Base-by-base conservation (phyloP, 805 yeast genomes). In the Cyberlindnera misumaiensis region DNA sequence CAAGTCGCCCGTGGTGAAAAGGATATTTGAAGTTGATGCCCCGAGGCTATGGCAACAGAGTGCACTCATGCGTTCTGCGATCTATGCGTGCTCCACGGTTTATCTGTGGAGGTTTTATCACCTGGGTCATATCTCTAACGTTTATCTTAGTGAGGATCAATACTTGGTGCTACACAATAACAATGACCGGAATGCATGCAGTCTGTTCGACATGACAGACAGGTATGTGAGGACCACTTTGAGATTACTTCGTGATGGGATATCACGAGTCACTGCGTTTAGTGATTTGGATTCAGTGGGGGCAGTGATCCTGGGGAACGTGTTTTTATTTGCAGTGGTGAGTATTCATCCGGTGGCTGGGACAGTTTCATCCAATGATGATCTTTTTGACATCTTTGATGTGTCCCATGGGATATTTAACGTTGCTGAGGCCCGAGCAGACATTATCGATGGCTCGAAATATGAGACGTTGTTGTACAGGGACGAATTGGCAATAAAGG, bases 81-180 rank as follows among this genome's bases (percentile, higher is more conserved):
- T 51, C 17, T 46, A 46, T 9, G 47, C 58, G 3, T 25, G 50
- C 4, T 34, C 53, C 11, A 41, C 51, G 11, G 36, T 48, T 30
- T 42, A 46, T 29, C 42, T 53, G 5, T 45, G 52, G 44, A 40
- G 47, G 10, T 41, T 46, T 24, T 49, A 47, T 41, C 38, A 41
- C 13, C 38, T 44, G 11, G 41, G 39, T 14, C 37, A 42, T 16
- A 39, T 48, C 6, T 31, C 42, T 4, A 42, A 43, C 28, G 30
- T 49, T 4, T 46, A 46, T 17, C 33, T 51, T 11, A 35, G 36
- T 16, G 52, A 45, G 8, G 45, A 47, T 5, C 37, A 39, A 5
- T 28, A 43, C 16, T 38, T 43, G 8, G 34, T 44, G 3, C 25
- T 41, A 4, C 36, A 39, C 32, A 39, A 38, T 4, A 37, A 39